Base-by-base conservation (phyloP, 106 monocot genomes). In the Dioscorea alata region DNA sequence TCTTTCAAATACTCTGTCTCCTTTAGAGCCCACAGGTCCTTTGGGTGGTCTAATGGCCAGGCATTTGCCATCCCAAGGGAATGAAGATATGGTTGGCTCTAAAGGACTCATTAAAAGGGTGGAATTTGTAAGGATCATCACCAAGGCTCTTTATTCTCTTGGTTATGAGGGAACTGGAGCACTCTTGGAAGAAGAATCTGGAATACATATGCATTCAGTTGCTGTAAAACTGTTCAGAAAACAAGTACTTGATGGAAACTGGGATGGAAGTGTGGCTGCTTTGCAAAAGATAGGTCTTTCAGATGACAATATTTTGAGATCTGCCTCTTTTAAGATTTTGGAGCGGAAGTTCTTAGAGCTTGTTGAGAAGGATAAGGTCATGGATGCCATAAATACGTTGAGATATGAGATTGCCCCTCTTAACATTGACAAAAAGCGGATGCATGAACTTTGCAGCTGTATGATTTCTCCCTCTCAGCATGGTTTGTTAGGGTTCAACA, bases 41-140 rank as follows among this genome's bases (percentile, higher is more conserved):
- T 79, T 80, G 79, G 85, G 80, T 66, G 77, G 79, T 56, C 23
- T 56, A 64, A 89, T 89, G 89, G 85, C 85, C 57, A 60, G 71
- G 54, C 71, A 79, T 74, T 73, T 81, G 48, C 65, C 72, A 75
- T 69, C 84, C 81, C 70, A 84, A 54, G 88, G 75, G 66, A 75
- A 78, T 69, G 78, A 84, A 59, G 85, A 76, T 31, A 74, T 64
- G 35, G 33, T 89, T 56, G 89, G 85, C 54, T 72, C 82, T 31
- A 85, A 80, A 66, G 82, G 82, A 65, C 24, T 88, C 32, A 83
- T 92, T 61, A 85, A 88, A 14, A 88, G 58, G 65, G 76, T 73
- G 6, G 91, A 92, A 68, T 88, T 88, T 73, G 82, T 92, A n/a
- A 74, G 85, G 64, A 80, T 92, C 32, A 92, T 92, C 10, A 78